Base-by-base conservation (phyloP, 306 rosid species). In the Quercus rubra region DNA sequence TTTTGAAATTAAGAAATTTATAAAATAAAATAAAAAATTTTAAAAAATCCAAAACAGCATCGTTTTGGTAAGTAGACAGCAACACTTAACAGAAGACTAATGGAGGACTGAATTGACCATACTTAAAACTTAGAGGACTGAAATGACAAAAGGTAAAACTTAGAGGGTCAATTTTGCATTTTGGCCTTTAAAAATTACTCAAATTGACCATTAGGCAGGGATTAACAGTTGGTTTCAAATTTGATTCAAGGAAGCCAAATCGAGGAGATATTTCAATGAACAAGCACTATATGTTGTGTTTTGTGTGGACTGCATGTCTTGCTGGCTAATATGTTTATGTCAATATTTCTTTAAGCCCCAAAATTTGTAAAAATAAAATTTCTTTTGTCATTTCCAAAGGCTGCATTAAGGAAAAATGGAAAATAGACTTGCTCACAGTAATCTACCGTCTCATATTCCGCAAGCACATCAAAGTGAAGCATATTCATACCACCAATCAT, bases 381-480 rank as follows among this genome's bases (percentile, higher is more conserved):
- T 20, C 27, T 55, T 70, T 51, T 55, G 19, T 49, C 63, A 51
- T 56, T 80, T 62, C 69, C 31, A 43, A 73, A 15, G 52, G 61
- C 55, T 13, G 55, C 4, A 23, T 61, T 21, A 59, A 77, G 15
- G 12, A 64, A 62, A 14, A 14, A 59, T 73, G n/a, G 17, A 64
- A 62, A 14, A 27, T 25, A 25, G 61, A 71, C 11, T 74, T 13
- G 14, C 33, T 61, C 31, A 30, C 66, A 21, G 63, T 18, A 63
- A 71, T 66, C 59, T 20, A n/a, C 41, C n/a, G 6, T 62, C 41
- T 13, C 69, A 62, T 19, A 30, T 14, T 33, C 33, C 20, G 15
- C 46, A 62, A 74, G 68, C 69, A 67, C 63, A 59, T 69, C 75
- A 61, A 5, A 30, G 28, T 62, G 33, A 13, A 62, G 69, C 69